Conservation (phyloP, 225 moss, liverwort and hornwort genomes). For the Marchantia polymorpha region DNA sequence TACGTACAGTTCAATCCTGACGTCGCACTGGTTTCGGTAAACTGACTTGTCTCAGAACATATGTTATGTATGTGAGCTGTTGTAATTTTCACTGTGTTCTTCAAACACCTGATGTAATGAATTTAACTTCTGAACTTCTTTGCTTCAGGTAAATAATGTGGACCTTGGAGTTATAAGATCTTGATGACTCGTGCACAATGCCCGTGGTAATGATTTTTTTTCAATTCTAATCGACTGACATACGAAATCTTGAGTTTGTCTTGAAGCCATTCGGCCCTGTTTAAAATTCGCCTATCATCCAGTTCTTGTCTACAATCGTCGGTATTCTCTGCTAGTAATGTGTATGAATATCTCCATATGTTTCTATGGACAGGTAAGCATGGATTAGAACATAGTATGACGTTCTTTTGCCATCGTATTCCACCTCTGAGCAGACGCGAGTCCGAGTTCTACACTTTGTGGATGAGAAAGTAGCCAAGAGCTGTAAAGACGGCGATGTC, state of each 20-base stretch:
- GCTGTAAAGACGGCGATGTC: conserved; percentile 70
- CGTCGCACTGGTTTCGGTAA: conserved; percentile 72
- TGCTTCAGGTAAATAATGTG: conserved; percentile 60
- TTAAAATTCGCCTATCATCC: neutral
- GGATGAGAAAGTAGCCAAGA: conserved; percentile 56
- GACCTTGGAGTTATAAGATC: conserved; percentile 87
- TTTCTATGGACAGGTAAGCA: conserved; percentile 59
- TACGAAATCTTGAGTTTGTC: neutral
- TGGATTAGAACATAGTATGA: conserved; percentile 88
- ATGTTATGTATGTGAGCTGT: neutral
- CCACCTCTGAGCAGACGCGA: conserved; percentile 81
- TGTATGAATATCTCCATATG: neutral
- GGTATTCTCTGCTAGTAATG: neutral
- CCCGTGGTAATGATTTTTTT: conserved; percentile 61
- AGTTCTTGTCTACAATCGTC: neutral
- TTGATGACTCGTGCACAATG: conserved; percentile 71
- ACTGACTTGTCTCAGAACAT: neutral
- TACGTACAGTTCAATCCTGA: conserved; percentile 62
- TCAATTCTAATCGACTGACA: neutral
- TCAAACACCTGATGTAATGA: neutral
- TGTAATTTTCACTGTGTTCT: neutral
- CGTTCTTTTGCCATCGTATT: conserved; percentile 77
- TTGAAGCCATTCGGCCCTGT: neutral
- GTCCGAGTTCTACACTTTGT: conserved; percentile 61
- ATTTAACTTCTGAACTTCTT: neutral